phyloP scores from a whole-genome alignment of 23 red algal species.

The Gracilaria caudata region DNA sequence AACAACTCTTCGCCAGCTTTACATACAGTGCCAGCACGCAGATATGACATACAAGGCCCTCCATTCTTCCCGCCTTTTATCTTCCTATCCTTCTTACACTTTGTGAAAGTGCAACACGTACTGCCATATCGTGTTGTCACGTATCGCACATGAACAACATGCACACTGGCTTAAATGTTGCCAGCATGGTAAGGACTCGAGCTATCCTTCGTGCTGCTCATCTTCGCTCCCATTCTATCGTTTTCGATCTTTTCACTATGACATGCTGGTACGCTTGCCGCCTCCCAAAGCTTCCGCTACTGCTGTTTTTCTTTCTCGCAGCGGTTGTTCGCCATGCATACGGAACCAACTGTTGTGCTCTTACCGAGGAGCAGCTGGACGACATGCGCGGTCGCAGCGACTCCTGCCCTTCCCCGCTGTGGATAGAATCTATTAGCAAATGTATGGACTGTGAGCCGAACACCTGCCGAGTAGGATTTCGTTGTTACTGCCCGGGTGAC shows the following conservation, averaged over 20 bases:
- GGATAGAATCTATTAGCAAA: background rate
- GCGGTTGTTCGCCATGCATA: background rate
- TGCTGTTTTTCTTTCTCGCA: background rate
- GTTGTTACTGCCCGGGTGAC: background rate
- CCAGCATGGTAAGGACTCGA: too few species aligned
- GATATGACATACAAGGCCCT: too few species aligned
- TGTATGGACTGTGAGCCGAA: background rate
- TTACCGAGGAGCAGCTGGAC: background rate
- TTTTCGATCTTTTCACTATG: background rate
- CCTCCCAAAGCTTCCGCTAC: background rate
- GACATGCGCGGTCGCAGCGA: background rate
- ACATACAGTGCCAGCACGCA: too few species aligned
- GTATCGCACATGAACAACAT: too few species aligned
- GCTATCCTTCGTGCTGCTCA: too few species aligned
- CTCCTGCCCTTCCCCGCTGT: background rate
- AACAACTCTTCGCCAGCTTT: too few species aligned
- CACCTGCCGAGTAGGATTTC: background rate
- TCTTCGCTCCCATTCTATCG: too few species aligned
- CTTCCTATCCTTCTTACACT: too few species aligned
- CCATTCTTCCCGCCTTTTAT: too few species aligned
- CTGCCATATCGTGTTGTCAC: too few species aligned
- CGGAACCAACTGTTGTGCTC: background rate
- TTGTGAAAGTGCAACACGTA: too few species aligned
- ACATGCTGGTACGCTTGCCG: background rate
- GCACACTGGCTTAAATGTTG: too few species aligned